Percentiles rank a stretch among this genome's conserved stretches.
Evolutionary conservation across 1,139 yeast species (phyloP).

Genomic region (Blastobotrys serpentis): DNA sequence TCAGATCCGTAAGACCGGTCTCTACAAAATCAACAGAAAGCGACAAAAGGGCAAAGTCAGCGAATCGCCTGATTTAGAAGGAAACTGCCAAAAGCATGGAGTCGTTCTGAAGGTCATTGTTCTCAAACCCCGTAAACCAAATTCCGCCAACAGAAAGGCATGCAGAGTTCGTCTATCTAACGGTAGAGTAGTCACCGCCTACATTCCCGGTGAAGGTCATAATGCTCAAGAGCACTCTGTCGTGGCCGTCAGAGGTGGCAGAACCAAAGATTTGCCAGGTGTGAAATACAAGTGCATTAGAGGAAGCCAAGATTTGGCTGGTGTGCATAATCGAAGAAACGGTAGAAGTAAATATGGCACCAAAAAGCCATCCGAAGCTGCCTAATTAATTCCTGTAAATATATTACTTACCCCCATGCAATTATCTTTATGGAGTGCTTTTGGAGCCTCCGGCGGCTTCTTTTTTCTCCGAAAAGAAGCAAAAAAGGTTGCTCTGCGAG

Average conservation of each 20-base stretch:
- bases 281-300: constrained; percentile 92
- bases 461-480: background rate
- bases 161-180: constrained; percentile 91
- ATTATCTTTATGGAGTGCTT: no score
- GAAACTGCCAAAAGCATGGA: constrained; percentile 83
- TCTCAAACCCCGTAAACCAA: constrained; percentile 95
- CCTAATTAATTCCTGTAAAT: background rate
- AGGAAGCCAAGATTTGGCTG: constrained; percentile 91
- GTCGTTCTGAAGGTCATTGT: constrained; percentile 95
- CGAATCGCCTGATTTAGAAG: constrained; percentile 81
- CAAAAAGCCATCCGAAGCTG: constrained; percentile 41
- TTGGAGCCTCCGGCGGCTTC: no score
- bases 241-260: constrained; percentile 93
- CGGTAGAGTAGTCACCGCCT: constrained; percentile 86
- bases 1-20: constrained; percentile 34
- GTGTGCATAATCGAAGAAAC: constrained; percentile 89
- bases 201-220: constrained; percentile 98
- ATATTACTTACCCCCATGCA: background rate
- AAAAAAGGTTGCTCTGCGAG: no score
- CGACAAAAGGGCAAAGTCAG: constrained; percentile 48
- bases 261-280: constrained; percentile 98
- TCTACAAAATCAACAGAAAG: constrained; percentile 38
- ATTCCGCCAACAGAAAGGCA: constrained; percentile 96
- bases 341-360: constrained; percentile 94
- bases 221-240: constrained; percentile 98